A percentile compares a stretch with the other conserved stretches of the same genome.
These are phyloP conservation scores for Hypomyces perniciosus DNA, from an alignment of 2,329 filamentous ascomycete genomes.

Conservation along the genomic window DNA sequence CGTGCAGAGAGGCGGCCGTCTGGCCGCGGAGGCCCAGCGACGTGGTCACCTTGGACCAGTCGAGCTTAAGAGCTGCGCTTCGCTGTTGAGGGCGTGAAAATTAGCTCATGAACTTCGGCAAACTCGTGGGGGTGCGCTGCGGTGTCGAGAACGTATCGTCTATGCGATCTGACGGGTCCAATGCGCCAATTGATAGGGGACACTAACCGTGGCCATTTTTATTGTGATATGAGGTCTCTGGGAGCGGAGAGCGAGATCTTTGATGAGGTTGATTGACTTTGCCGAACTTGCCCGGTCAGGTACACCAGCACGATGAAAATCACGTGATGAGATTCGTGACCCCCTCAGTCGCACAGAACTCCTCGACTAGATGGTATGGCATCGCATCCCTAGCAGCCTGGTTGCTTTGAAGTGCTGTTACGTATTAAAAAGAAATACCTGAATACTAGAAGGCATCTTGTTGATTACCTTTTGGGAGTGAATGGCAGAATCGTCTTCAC, in stretches of 20 bases:
- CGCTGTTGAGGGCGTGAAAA: constrained; percentile 57
- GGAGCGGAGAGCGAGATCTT: constrained; percentile 47
- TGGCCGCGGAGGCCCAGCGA: constrained; percentile 95
- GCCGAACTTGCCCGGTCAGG: constrained; percentile 35
- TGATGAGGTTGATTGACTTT: constrained; percentile 40
- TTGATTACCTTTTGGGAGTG: too few species aligned
- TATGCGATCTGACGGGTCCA: background rate
- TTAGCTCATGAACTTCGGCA: constrained; percentile 43
- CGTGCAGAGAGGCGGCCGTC: constrained; percentile 83
- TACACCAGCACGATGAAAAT: constrained; percentile 18
- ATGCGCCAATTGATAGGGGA: constrained; percentile 24
- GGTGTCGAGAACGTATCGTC: background rate
- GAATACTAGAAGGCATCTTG: too few species aligned
- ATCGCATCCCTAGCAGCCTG: too few species aligned
- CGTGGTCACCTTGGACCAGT: constrained; percentile 92
- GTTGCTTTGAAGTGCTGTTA: too few species aligned
- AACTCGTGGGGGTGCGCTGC: background rate
- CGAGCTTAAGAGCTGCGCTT: constrained; percentile 98
- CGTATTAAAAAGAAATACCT: too few species aligned
- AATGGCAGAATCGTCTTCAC: too few species aligned
- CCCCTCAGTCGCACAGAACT: background rate
- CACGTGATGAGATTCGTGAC: constrained; percentile 26
- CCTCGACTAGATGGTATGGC: too few species aligned
- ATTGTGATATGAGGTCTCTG: constrained; percentile 40
- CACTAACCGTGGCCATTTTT: constrained; percentile 65